phyloP scores from a whole-genome alignment of 2,329 filamentous ascomycete species.

The Amesomyces nigricolor region DNA sequence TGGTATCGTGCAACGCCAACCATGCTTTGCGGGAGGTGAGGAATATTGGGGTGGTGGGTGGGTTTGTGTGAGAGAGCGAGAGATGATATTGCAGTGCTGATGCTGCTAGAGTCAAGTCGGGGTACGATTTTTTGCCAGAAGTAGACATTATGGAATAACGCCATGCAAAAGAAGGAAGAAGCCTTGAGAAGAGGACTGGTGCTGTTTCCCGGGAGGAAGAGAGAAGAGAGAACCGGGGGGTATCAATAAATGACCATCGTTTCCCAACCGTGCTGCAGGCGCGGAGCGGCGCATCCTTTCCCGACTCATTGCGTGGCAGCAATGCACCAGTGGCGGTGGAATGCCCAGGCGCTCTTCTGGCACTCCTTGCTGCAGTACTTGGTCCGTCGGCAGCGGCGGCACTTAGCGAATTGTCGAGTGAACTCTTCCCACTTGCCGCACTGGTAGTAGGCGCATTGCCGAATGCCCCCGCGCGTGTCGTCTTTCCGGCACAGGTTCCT shows the following conservation, averaged over 20 bases:
- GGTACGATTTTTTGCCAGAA: constrained; percentile 15
- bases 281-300: background rate
- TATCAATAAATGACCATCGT: constrained; percentile 25
- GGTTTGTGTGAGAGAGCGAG: background rate
- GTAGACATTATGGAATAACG: constrained; percentile 29
- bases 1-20: constrained; percentile 27
- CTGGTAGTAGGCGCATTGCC: constrained; percentile 96
- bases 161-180: constrained; percentile 20
- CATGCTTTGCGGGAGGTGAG: constrained; percentile 13
- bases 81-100: constrained; percentile 16
- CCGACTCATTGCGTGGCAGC: constrained; percentile 53
- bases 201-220: constrained; percentile 19
- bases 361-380: constrained; percentile 99
- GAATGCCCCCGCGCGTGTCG: constrained; percentile 85
- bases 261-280: constrained; percentile 3
- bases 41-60: background rate
- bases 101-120: constrained; percentile 16
- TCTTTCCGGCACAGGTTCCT: constrained; percentile 97
- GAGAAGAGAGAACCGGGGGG: constrained; percentile 21
- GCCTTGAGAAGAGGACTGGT: background rate
- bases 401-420: constrained; percentile 95
- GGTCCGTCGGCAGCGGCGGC: constrained; percentile 87
- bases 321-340: constrained; percentile 96
- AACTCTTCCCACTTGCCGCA: constrained; percentile 98
- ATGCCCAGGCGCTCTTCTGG: constrained; percentile 98